These are phyloP conservation scores for Phlebopus sp. DNA, from an alignment of 1,284 basidiomycete species.

Conservation along the genomic window DNA sequence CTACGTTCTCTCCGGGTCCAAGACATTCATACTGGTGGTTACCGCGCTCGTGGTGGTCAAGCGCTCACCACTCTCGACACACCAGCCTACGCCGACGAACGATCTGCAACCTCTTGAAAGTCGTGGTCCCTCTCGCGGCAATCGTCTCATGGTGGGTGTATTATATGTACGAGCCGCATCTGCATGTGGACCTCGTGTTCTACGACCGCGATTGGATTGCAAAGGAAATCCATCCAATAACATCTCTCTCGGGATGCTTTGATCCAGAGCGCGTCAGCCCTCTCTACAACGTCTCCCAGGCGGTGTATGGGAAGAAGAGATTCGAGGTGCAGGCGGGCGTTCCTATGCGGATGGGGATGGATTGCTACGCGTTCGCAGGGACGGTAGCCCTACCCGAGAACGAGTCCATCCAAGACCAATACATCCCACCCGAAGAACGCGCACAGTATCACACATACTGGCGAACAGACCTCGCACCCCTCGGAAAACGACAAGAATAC, in stretches of 20 bases:
- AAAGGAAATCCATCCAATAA: conserved; percentile 61
- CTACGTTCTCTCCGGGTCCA: neutral
- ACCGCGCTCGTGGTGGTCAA: neutral
- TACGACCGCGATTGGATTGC: conserved; percentile 75
- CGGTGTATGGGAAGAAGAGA: conserved; percentile 55
- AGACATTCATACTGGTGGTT: neutral
- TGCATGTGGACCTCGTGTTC: conserved; percentile 79
- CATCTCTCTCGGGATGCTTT: conserved; percentile 74
- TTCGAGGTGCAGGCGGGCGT: conserved; percentile 78
- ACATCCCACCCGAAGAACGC: conserved; percentile 41
- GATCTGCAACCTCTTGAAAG: conserved; percentile 24
- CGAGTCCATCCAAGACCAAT: conserved; percentile 9
- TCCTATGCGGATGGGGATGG: conserved; percentile 70
- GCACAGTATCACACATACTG: conserved; percentile 87
- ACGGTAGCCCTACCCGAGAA: conserved; percentile 49
- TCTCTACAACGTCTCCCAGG: conserved; percentile 67
- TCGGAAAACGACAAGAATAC: conserved; percentile 78
- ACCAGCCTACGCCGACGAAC: conserved; percentile 18
- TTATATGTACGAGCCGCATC: conserved; percentile 68
- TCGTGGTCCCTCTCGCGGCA: conserved; percentile 31
- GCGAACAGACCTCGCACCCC: conserved; percentile 78
- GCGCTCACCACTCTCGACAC: neutral
- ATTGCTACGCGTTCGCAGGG: conserved; percentile 86
- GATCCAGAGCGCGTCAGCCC: conserved; percentile 53
- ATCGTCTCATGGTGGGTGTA: conserved; percentile 31